These are phyloP conservation scores for Suillus paluster DNA, from an alignment of 768 basidiomycete species.

Conservation along the genomic window DNA sequence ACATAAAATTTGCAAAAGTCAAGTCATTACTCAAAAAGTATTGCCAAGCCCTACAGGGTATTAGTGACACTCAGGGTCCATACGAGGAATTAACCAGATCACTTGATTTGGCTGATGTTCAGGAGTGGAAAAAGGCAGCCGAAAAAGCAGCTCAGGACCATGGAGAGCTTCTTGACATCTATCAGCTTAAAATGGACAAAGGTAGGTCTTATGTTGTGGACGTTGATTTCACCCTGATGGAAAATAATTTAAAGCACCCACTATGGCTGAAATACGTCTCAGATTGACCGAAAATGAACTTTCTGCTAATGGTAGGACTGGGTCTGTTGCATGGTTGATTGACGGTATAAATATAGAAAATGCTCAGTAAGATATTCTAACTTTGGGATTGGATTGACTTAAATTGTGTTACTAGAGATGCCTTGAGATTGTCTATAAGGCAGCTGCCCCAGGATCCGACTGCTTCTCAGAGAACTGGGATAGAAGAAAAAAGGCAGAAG, in stretches of 20 bases:
- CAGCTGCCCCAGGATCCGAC: constrained; percentile 5
- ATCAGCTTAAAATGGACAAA: constrained; percentile 7
- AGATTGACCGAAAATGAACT: not conserved
- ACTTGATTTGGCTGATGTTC: not conserved
- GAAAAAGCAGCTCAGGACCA: not conserved
- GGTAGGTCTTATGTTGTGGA: not conserved
- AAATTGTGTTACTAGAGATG: constrained; percentile 6
- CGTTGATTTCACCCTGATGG: not conserved
- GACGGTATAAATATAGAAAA: constrained; percentile 10
- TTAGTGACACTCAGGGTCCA: constrained; percentile 6
- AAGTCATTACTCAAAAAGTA: constrained; percentile 1
- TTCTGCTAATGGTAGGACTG: not conserved
- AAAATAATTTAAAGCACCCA: constrained; percentile 1
- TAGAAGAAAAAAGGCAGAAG: not conserved
- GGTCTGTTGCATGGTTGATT: constrained; percentile 7
- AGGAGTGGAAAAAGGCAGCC: not conserved
- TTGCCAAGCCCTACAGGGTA: not conserved
- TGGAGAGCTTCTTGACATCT: constrained; percentile 5
- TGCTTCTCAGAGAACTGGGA: not conserved
- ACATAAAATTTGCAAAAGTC: too few relatives aligned
- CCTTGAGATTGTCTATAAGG: not conserved
- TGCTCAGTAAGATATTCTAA: constrained; percentile 7
- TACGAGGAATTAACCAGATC: constrained; percentile 1
- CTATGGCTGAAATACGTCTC: constrained; percentile 7
- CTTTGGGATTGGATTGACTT: not conserved